Evolutionary conservation across 1,284 basidiomycete species (phyloP).

Genomic region (Irpex sp.): DNA sequence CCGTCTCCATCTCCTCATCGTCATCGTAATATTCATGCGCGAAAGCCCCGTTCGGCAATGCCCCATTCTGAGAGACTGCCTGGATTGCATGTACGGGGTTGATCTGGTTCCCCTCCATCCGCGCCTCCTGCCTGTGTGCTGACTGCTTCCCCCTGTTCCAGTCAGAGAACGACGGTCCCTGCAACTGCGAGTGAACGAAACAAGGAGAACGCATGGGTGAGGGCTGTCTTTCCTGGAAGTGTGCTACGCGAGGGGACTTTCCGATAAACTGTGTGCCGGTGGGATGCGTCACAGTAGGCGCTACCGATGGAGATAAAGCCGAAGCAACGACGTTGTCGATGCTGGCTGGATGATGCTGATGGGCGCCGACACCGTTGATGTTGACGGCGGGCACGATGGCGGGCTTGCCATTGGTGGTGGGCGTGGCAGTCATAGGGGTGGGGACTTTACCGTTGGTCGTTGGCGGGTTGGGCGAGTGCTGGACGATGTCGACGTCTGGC

Average conservation of each 20-base stretch:
- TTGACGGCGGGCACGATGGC: slow-evolving; percentile 15
- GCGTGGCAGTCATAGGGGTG: slow-evolving; percentile 15
- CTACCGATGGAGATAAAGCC: background rate
- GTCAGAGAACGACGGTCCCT: slow-evolving; percentile 67
- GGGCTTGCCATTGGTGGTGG: slow-evolving; percentile 20
- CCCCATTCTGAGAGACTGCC: slow-evolving; percentile 2
- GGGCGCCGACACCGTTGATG: slow-evolving; percentile 17
- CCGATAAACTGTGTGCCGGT: slow-evolving; percentile 12
- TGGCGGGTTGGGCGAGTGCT: slow-evolving; percentile 21
- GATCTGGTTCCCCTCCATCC: slow-evolving; percentile 20
- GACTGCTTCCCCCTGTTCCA: slow-evolving; percentile 57
- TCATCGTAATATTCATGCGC: slow-evolving; percentile 40
- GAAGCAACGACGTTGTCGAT: slow-evolving; percentile 5
- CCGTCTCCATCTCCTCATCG: slow-evolving; percentile 67
- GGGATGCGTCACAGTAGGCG: slow-evolving; percentile 3
- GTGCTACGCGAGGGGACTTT: slow-evolving; percentile 19
- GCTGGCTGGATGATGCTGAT: slow-evolving; percentile 11
- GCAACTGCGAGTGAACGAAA: slow-evolving; percentile 83
- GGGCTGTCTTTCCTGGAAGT: slow-evolving; percentile 25
- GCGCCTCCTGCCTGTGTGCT: slow-evolving; percentile 40
- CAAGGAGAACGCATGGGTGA: slow-evolving; percentile 67
- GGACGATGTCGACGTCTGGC: slow-evolving; percentile 29
- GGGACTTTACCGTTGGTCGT: slow-evolving; percentile 13
- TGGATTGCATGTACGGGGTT: background rate
- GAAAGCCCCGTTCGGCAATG: slow-evolving; percentile 21